Base-by-base conservation (phyloP, 441 rosid species). In the Gossypium lobatum region DNA sequence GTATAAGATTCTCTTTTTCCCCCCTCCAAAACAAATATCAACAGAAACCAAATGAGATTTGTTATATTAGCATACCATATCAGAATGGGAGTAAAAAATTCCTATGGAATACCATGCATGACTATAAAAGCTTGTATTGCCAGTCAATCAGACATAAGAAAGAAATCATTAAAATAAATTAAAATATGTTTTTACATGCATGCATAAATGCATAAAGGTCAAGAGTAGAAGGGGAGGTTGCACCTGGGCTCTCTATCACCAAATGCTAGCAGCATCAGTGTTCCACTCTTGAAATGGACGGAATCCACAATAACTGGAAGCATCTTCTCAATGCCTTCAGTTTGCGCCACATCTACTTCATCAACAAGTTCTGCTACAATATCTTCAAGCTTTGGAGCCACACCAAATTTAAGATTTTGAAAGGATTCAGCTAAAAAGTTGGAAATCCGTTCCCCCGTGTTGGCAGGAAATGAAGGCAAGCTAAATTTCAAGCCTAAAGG, bases 241-340 rank as follows among this genome's bases (percentile, higher is more conserved):
- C 67, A 96, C 99, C 98, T 88, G 64, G 99, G 96, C 81, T 93
- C 99, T 60, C 77, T 84, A 82, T 96, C 99, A 66, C 99, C 99
- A 69, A 90, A 93, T 37, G 91, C 97, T 77, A 96, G 87, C 78
- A 96, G 88, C 88, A 87, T 86, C 68, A 93, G 83, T 39, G 90
- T 89, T 80, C 98, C 99, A 59, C 86, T 83, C 84, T 88, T 93
- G 85, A 93, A 95, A 78, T 90, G 95, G 73, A 96, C 93, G 70
- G 99, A 89, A 86, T 96, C 99, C 77, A 96, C 85, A 70, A 86
- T 89, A 78, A 96, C 83, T 4, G 97, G 99, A 81, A 96, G 89
- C 84, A 80, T 80, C 86, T 83, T 90, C 83, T 83, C 88, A 55
- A 82, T 80, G 62, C 88, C 85, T 82, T 86, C 92, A 77, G 80